Base-by-base conservation (phyloP, 208 protist species). In the Leishmania lainsoni region DNA sequence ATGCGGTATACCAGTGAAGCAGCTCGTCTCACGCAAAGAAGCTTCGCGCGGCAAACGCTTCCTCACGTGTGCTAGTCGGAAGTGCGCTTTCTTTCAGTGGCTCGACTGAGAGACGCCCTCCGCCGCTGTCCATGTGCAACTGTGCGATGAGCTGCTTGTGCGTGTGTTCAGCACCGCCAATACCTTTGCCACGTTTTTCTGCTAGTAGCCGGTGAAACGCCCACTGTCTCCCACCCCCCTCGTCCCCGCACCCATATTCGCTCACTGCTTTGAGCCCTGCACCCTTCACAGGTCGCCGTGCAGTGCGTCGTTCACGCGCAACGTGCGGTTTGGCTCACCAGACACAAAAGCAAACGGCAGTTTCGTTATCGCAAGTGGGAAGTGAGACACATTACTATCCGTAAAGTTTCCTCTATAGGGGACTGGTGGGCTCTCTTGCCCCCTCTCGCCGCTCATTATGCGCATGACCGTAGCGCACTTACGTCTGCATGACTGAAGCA, bases 11-110 rank as follows among this genome's bases (percentile, higher is more conserved):
- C 85, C 90, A 32, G 92, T 92, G 35, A 92, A 91, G 86, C 87
- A 88, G 72, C 79, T 94, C n/a, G 86, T 94, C 26, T 97, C 94
- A 6, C 86, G 91, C 39, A 93, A 97, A 75, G 89, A 94, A 75
- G 83, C 85, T 17, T 95, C 91, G 0, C 81, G 70, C 9, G 94
- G 94, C 4, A 92, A 89, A 74, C 81, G 73, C n/a, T 97, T 97
- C 79, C 83, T 91, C 10, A 96, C 91, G 17, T 97, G 94, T 78
- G 85, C 86, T 1, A 87, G 72, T 81, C 80, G 88, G 17, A 80
- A 91, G 74, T 97, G 94, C 78, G 75, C 59, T 12, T 97, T 96
- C 73, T 97, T 97, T 80, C 87, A 95, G 83, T 97, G 94, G 93
- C 22, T 91, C 2, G 92, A 96, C 70, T 90, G 80, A 85, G 51